Percentiles rank a stretch among this genome's conserved stretches.
phyloP scores from a whole-genome alignment of 768 basidiomycete genomes.

The Mycena vitilis region DNA sequence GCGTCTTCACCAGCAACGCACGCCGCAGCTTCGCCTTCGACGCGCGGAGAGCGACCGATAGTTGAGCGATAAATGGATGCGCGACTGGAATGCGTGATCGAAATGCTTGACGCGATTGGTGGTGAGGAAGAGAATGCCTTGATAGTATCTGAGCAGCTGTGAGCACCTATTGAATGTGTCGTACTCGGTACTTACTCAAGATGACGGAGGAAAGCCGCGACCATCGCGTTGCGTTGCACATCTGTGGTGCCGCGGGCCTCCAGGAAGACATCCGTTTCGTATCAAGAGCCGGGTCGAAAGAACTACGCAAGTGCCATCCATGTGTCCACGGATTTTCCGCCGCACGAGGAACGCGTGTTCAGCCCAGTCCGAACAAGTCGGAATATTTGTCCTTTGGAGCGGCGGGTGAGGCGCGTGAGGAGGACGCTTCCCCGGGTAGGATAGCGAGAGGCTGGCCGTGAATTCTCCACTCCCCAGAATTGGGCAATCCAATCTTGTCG shows the following conservation, averaged over 20 bases:
- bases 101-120: constrained; percentile 32
- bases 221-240: constrained; percentile 36
- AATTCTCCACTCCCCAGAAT: background rate
- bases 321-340: background rate
- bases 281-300: background rate
- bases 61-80: constrained; percentile 31
- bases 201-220: constrained; percentile 37
- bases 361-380: background rate
- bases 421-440: background rate
- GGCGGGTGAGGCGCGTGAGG: too few relatives aligned
- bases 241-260: constrained; percentile 34
- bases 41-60: constrained; percentile 19
- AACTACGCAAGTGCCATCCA: background rate
- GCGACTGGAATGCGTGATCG: constrained; percentile 32
- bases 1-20: constrained; percentile 17
- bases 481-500: background rate
- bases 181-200: constrained; percentile 17
- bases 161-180: too few relatives aligned
- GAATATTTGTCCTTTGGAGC: background rate
- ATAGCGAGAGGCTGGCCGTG: background rate
- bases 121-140: constrained; percentile 35
- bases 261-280: constrained; percentile 40
- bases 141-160: constrained; percentile 12
- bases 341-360: background rate
- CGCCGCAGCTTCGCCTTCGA: constrained; percentile 23